Evolutionary conservation across 2,329 filamentous ascomycete species (phyloP).

Genomic region (Dactylellina haptotyla): DNA sequence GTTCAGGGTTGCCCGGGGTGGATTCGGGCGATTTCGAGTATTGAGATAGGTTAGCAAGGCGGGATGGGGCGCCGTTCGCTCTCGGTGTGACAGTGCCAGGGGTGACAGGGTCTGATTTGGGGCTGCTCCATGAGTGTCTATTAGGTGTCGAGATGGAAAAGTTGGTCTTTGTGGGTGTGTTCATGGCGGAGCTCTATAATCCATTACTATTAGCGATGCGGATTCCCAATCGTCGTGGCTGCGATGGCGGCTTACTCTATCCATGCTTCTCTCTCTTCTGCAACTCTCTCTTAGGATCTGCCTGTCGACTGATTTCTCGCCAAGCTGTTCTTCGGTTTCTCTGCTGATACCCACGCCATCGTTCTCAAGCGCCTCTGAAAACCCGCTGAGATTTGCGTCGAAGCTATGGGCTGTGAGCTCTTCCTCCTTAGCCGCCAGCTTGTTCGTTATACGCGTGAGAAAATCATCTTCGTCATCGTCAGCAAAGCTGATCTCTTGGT

Average conservation of each 20-base stretch:
- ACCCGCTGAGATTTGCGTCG: conserved; percentile 44
- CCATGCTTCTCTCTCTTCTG: conserved; percentile 42
- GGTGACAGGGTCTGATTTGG: conserved; percentile 36
- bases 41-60: conserved; percentile 56
- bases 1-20: conserved; percentile 65
- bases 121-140: conserved; percentile 45
- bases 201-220: neutral
- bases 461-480: conserved; percentile 45
- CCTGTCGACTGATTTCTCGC: conserved; percentile 45
- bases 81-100: conserved; percentile 43
- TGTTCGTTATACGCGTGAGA: conserved; percentile 17
- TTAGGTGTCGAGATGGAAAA: conserved; percentile 42
- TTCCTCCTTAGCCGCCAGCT: conserved; percentile 15
- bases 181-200: conserved; percentile 30
- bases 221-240: neutral
- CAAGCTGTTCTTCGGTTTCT: conserved; percentile 41
- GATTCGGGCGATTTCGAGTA: conserved; percentile 62
- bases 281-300: conserved; percentile 51
- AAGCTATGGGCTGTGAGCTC: conserved; percentile 35
- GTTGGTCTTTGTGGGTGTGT: conserved; percentile 43
- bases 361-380: conserved; percentile 43
- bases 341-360: conserved; percentile 45
- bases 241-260: conserved; percentile 19
- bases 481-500: conserved; percentile 41
- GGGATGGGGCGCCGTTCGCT: conserved; percentile 30